phyloP scores from a whole-genome alignment of 2,329 filamentous ascomycete genomes.

The Penicillium frequentans region DNA sequence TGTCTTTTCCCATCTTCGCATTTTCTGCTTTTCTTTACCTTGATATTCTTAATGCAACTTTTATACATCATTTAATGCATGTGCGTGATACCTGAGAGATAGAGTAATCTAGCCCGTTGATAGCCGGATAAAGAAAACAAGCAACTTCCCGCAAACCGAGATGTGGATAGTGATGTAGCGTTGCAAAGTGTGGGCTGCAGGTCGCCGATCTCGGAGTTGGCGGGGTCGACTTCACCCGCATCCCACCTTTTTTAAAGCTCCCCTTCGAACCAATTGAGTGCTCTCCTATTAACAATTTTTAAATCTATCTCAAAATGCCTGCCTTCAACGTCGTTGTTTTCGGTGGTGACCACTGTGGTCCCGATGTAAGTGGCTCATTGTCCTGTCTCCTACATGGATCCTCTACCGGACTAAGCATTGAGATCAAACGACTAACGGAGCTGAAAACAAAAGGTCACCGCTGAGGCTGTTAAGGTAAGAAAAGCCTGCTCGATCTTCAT shows the following conservation, averaged over 20 bases:
- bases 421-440: slow-evolving; percentile 6
- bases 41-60: slow-evolving; percentile 9
- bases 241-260: slow-evolving; percentile 23
- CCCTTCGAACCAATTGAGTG: slow-evolving; percentile 16
- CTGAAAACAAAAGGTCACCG: slow-evolving; percentile 62
- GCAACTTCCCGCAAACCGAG: background rate
- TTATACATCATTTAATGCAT: slow-evolving; percentile 26
- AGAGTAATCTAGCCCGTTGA: background rate
- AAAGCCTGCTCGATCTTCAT: background rate
- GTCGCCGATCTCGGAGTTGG: slow-evolving; percentile 27
- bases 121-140: background rate
- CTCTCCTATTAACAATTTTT: slow-evolving; percentile 13
- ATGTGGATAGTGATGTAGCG: slow-evolving; percentile 2
- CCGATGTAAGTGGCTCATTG: slow-evolving; percentile 62
- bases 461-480: slow-evolving; percentile 78
- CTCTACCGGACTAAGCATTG: slow-evolving; percentile 1
- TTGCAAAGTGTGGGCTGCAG: slow-evolving; percentile 6
- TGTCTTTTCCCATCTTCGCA: background rate
- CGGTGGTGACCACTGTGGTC: slow-evolving; percentile 80
- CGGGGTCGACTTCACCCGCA: slow-evolving; percentile 26
- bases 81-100: background rate
- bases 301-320: slow-evolving; percentile 54
- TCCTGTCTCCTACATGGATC: background rate
- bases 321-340: slow-evolving; percentile 78
- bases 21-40: background rate